Base-by-base conservation (phyloP, 495 filamentous ascomycete species). In the Penicillium pulvis region DNA sequence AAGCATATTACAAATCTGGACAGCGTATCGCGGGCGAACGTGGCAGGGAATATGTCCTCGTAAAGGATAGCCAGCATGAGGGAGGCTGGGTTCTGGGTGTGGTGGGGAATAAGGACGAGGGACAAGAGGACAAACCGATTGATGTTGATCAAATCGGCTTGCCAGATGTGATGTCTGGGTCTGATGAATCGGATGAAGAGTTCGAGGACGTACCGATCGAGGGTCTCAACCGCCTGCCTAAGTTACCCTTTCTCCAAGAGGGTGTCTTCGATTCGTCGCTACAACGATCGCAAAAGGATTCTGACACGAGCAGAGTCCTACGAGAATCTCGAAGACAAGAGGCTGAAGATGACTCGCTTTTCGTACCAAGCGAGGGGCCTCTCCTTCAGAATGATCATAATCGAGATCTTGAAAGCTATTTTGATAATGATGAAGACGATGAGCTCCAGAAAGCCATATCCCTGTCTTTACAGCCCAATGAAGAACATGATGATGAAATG, bases 1-100 rank as follows among this genome's bases (percentile, higher is more conserved):
- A 92, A 67, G 76, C 84, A 24, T 85, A 88, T 26, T 75, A 86
- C 20, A 87, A 87, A 51, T 83, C 80, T 17, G 80, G 78, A 3
- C 80, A 81, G 23, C 81, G 94, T 12, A 87, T 98, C 57, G 93
- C 91, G 0, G 91, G 95, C 26, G 93, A 98, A 66, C 91, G 87
- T 61, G 91, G 88, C 9, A 86, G 89, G 55, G 94, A 98, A 71
- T 98, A 98, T 68, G 91, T 98, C 33, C 79, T 98, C 3, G 93
- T 98, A 30, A 95, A 93, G 71, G 97, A 98, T 65, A 90, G 90
- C 51, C 90, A 90, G 6, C 90, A 93, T 9, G 94, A 96, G 72
- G 95, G 95, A 43, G 94, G 94, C n/a, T 98, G 92, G 92, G 92
- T 92, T 1, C 77, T 98, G 12, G 94, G 94, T 44, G 94, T 98